Evolutionary conservation across 2,329 filamentous ascomycete species (phyloP).

Genomic region (Ascochyta fabae): DNA sequence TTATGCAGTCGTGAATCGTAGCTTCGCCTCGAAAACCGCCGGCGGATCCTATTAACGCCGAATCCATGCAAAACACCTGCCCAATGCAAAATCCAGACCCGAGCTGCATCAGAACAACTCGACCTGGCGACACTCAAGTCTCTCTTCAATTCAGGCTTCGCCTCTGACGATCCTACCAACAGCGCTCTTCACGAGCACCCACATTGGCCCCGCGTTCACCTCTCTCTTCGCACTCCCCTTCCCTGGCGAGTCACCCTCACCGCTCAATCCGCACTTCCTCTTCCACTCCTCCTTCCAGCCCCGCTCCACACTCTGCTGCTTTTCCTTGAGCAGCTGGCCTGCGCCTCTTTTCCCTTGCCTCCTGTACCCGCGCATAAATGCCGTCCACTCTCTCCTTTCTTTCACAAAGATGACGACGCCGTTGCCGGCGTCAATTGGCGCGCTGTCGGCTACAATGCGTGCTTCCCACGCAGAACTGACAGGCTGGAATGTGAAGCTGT

Average conservation of each 20-base stretch:
- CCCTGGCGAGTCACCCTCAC: slow-evolving; percentile 14
- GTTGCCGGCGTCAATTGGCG: slow-evolving; percentile 35
- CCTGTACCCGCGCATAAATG: slow-evolving; percentile 33
- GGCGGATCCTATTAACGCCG: slow-evolving; percentile 13
- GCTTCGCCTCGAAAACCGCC: slow-evolving; percentile 13
- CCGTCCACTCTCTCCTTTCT: slow-evolving; percentile 31
- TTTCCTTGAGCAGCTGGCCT: slow-evolving; percentile 28
- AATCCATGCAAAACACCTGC: slow-evolving; percentile 16
- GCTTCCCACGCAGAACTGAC: slow-evolving; percentile 31
- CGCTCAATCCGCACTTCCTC: slow-evolving; percentile 31
- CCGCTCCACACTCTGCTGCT: slow-evolving; percentile 30
- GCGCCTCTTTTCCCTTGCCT: slow-evolving; percentile 28
- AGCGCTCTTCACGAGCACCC: slow-evolving; percentile 37
- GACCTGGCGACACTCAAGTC: background rate
- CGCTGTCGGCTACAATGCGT: slow-evolving; percentile 28
- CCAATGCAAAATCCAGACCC: slow-evolving; percentile 18
- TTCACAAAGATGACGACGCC: slow-evolving; percentile 35
- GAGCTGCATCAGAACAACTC: slow-evolving; percentile 4
- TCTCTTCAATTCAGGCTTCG: slow-evolving; percentile 25
- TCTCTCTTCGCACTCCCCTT: slow-evolving; percentile 24
- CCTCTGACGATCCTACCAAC: slow-evolving; percentile 31
- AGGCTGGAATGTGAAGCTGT: slow-evolving; percentile 27
- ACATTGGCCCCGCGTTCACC: slow-evolving; percentile 35
- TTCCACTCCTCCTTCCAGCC: slow-evolving; percentile 34
- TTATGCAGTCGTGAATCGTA: slow-evolving; percentile 19